Evolutionary conservation across 106 monocot species (phyloP), one percentile per base, ranked within the genome.

Genomic region (Platanthera zijinensis): DNA sequence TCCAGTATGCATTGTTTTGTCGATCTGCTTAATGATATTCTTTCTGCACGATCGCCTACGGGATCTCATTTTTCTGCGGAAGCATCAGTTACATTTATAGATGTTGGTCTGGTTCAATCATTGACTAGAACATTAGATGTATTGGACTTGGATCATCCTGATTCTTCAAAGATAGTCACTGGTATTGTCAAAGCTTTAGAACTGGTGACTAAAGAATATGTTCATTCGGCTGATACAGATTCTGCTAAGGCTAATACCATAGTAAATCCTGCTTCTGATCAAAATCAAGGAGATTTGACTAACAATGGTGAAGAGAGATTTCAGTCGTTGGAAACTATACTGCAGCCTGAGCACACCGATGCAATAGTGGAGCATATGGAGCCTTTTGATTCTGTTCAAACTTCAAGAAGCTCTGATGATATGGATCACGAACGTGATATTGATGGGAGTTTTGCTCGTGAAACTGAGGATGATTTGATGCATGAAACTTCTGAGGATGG

Each of bases 1-100:
- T 70, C 61, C 17, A 74, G 77, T 76, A 84, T 95, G 89, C 86
- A 92, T 85, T 85, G 88, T 7, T 90, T 90, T 79, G 82, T 88
- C 75, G 99, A 94, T 90, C 78, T 99, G 32, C 94, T 99, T 52
- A 99, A 99, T 87, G 99, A 99, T 82, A 85, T 92, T 30, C 84
- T 99, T 46, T 78, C 87, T 78, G 92, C 91, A 15, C 84, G 92
- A 7, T 88, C 92, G 75, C 86, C 99, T 21, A 87, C 92, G 11
- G 99, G 99, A 57, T 92, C 92, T 51, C 84, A 82, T 78, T 83
- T 99, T 32, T 92, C 92, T 52, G 79, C 91, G 63, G 99, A 99
- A 81, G 94, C 99, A 83, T 90, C 99, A 19, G 81, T 84, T 8
- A 92, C 99, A n/a, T 99, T 99, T 78, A 90, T 95, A 73, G 94